Evolutionary conservation across 2,329 filamentous ascomycete species (phyloP), one percentile per base, ranked within the genome.

Genomic region (Arthroderma sp.): DNA sequence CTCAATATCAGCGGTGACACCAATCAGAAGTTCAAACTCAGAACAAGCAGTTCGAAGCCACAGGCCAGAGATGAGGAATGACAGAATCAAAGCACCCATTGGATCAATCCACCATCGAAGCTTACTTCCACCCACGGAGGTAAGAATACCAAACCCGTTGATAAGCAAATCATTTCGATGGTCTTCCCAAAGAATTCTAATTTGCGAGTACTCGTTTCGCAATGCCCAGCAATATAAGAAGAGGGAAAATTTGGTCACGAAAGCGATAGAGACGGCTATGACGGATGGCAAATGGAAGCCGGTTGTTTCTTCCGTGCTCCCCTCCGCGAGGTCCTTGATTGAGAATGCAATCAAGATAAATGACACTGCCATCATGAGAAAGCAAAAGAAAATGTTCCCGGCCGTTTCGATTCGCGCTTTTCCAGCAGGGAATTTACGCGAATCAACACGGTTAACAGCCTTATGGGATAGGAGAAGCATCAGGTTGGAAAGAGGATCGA

Each of bases 101-200:
- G 91, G 87, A 65, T 98, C 91, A 52, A 98, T 80, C 85, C 86
- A 96, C 89, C 89, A 95, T 48, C 72, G 70, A 22, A 96, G 71
- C 69, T 94, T 93, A 51, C 80, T 79, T 31, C 91, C 91, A 45
- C 86, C 85, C n/a, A 95, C 81, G 2, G 84, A 89, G 1, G 88
- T 95, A 44, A 95, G 65, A 51, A 96, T 80, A 76, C 83, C 87
- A 54, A 94, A 86, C 44, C 86, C 86, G 62, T 96, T 98, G 73
- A 98, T 86, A 56, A 94, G 73, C n/a, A 98, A 72, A 59, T 98
- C 91, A 59, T 98, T 98, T 49, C 91, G 81, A 67, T 98, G 91
- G 58, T 96, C 89, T 63, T 94, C 85, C 88, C 87, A 95, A 9
- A 96, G 70, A 59, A 95, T 95, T 46, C 83, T 77, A 51, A 95